These are phyloP conservation scores for Microbotryum silenes-acaulis DNA, from an alignment of 1,284 basidiomycete genomes.

Conservation along the genomic window DNA sequence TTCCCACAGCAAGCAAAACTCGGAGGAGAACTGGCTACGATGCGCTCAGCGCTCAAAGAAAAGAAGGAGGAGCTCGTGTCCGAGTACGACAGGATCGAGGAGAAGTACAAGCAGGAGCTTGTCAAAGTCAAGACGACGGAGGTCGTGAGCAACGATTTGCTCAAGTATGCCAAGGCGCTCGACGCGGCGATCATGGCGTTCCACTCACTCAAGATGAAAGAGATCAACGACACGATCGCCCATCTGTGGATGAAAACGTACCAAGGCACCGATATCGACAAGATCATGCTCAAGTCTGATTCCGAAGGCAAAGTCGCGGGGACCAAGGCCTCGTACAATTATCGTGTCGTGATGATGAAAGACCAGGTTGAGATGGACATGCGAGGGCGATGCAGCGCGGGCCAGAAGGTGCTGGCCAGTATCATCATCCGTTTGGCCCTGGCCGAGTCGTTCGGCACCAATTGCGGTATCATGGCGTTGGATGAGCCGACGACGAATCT, in stretches of 20 bases:
- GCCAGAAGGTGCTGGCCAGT: constrained; percentile 98
- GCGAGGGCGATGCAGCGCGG: constrained; percentile 95
- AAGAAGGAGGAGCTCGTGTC: constrained; percentile 62
- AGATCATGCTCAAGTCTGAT: constrained; percentile 90
- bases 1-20: constrained; percentile 61
- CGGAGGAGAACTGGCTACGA: constrained; percentile 72
- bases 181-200: constrained; percentile 99
- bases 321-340: constrained; percentile 92
- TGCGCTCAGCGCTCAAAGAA: constrained; percentile 59
- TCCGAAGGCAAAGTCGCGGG: constrained; percentile 62
- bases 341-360: constrained; percentile 96
- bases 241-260: constrained; percentile 98
- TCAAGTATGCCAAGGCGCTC: constrained; percentile 93
- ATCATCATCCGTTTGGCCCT: constrained; percentile 97
- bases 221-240: constrained; percentile 95
- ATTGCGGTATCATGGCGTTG: constrained; percentile 92
- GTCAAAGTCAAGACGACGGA: constrained; percentile 96
- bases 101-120: constrained; percentile 79
- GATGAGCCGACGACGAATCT: constrained; percentile 98
- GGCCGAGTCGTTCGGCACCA: constrained; percentile 93
- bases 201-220: constrained; percentile 98
- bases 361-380: constrained; percentile 99
- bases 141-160: constrained; percentile 87
- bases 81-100: constrained; percentile 81
- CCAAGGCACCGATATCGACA: constrained; percentile 98